These are phyloP conservation scores for Xerocomus nothofagi DNA, from an alignment of 1,284 basidiomycete species.

Conservation along the genomic window DNA sequence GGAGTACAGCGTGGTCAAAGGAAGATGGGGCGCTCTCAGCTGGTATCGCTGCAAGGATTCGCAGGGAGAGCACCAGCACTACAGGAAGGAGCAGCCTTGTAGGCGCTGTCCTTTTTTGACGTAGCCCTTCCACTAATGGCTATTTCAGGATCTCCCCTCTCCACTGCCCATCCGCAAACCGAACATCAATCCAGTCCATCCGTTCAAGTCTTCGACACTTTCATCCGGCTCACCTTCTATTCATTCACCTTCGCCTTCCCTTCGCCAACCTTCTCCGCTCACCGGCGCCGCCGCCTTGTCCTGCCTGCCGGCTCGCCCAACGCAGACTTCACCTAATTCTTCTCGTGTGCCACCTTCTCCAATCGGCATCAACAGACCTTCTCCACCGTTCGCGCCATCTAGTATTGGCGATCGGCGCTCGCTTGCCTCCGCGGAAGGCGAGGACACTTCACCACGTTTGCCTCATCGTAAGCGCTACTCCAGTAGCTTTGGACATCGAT, in stretches of 20 bases:
- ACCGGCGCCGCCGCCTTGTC: conserved; percentile 28
- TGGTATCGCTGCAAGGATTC: conserved; percentile 39
- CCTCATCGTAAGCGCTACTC: conserved; percentile 57
- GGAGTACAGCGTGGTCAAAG: conserved; percentile 38
- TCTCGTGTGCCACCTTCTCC: conserved; percentile 49
- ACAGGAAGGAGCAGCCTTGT: conserved; percentile 39
- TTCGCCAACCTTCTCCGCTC: conserved; percentile 46
- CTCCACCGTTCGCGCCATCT: conserved; percentile 48
- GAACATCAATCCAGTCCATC: conserved; percentile 51
- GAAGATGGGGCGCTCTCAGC: conserved; percentile 37
- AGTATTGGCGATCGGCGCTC: conserved; percentile 47
- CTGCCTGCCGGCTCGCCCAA: conserved; percentile 37
- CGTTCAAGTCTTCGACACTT: conserved; percentile 71
- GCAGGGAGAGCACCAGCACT: conserved; percentile 43
- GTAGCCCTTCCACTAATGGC: conserved; percentile 17
- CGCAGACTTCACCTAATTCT: conserved; percentile 40
- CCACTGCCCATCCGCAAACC: conserved; percentile 56
- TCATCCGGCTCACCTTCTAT: conserved; percentile 53
- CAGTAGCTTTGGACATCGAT: conserved; percentile 72
- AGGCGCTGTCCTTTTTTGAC: conserved; percentile 5
- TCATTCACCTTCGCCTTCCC: conserved; percentile 48
- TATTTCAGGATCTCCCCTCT: conserved; percentile 36
- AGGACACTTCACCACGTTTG: conserved; percentile 30
- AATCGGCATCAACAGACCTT: conserved; percentile 41
- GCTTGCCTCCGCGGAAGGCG: conserved; percentile 36